Base-by-base conservation (phyloP, 495 filamentous ascomycete genomes). In the Aspergillus biplanus region DNA sequence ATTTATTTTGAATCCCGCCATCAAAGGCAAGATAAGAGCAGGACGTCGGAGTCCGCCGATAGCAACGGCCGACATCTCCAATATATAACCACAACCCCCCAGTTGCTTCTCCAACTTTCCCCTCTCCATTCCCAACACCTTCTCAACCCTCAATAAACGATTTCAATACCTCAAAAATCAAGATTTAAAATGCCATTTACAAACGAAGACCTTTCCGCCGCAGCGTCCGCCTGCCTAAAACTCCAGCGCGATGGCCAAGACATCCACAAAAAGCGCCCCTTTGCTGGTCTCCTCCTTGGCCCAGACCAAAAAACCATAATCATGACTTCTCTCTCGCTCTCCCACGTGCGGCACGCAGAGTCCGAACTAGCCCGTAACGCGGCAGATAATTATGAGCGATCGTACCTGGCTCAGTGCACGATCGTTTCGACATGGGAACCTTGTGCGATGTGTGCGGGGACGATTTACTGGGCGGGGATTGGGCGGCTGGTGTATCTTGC, bases 281-380 rank as follows among this genome's bases (percentile, higher is more conserved):
- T 84, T 63, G 77, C 78, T 2, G 81, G 79, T 7, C 73, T 78
- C 34, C 71, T 85, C 12, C 65, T 84, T 8, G 80, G 70, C 6
- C 78, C 82, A 6, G 81, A 84, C 65, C 82, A 84, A 59, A 67
- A 75, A 65, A 82, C 80, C 1, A 72, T 81, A 7, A 62, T 84
- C 12, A 65, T 81, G 57, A 72, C 71, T 39, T 82, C 82, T 21
- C 75, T 78, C 58, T 83, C 80, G n/a, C 66, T 84, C 13, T 82
- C 83, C 39, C 81, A 84, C 61, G 82, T 85, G n/a, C 81, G 83
- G 48, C 83, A 85, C 65, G 81, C 82, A 0, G 83, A 85, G 61
- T 74, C 73, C 59, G 78, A 78, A 52, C 73, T 85, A 0, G 83
- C 82, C 0, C 75, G 82, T 54, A 72, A 83, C 48, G 80, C 83